Conservation (phyloP, 371 early-diverging fungal genomes). For the Blakeslea trispora region DNA sequence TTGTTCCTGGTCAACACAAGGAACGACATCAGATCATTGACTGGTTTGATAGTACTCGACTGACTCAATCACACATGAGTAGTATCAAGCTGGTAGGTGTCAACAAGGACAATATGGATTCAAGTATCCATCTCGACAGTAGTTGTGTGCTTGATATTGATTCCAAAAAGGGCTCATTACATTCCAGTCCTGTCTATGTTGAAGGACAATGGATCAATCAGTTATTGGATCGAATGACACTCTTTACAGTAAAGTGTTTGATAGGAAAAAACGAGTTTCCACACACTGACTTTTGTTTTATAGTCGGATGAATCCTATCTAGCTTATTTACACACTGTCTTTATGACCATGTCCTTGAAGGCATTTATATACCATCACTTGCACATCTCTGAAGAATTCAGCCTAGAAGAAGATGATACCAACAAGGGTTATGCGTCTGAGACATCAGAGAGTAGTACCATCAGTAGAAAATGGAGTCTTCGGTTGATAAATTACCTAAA, state of each 20-base stretch:
- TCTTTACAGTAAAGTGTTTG: slow-evolving; percentile 41
- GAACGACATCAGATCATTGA: slow-evolving; percentile 27
- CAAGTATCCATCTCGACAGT: slow-evolving; percentile 38
- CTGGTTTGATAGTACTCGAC: slow-evolving; percentile 29
- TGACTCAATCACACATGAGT: slow-evolving; percentile 30
- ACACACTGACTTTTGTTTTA: not conserved
- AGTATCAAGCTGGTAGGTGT: slow-evolving; percentile 42
- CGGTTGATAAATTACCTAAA: slow-evolving; percentile 45
- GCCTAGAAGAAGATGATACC: slow-evolving; percentile 9
- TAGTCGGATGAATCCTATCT: slow-evolving; percentile 38
- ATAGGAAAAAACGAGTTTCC: not conserved
- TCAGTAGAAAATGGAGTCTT: slow-evolving; percentile 42
- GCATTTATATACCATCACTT: slow-evolving; percentile 45
- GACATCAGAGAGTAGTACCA: slow-evolving; percentile 18
- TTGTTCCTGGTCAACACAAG: slow-evolving; percentile 39
- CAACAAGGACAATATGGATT: slow-evolving; percentile 29
- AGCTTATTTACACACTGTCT: slow-evolving; percentile 42
- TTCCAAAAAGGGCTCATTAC: slow-evolving; percentile 26
- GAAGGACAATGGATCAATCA: slow-evolving; percentile 52
- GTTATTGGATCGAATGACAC: slow-evolving; percentile 26
- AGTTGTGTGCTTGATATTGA: slow-evolving; percentile 43
- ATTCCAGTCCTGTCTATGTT: slow-evolving; percentile 46
- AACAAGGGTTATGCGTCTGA: slow-evolving; percentile 25
- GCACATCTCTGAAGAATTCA: slow-evolving; percentile 22
- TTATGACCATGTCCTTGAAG: slow-evolving; percentile 43